Evolutionary conservation across 257 asterid genomes (phyloP), one percentile per base, ranked within the genome.

Genomic region (Datura wrightii): DNA sequence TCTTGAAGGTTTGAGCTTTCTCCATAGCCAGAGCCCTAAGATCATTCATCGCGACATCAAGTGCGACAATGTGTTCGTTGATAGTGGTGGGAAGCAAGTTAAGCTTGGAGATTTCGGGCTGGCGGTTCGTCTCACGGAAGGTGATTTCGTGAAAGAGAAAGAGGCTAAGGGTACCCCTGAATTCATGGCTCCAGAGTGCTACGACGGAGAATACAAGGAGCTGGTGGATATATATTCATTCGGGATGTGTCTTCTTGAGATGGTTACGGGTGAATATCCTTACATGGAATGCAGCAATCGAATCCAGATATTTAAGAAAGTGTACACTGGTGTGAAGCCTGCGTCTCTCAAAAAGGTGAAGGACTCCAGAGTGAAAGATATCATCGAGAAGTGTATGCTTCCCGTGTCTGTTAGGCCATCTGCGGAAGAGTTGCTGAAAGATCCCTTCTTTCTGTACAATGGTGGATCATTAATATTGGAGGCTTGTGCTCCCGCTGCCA

Each of bases 191-290:
- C 89, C 92, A 0, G 94, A 90, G 86, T 65, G 79, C 44, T 86
- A 87, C 8, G 89, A 87, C 9, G 92, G 88, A 79, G 92, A 86
- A 78, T 86, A 91, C 39, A 58, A 87, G 5, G 91, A 91, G 54
- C 72, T 85, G 9, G 93, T 90, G 3, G 94, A 90, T 41, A 15
- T 90, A 1, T 91, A 89, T 79, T 84, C 94, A 9, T 90, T 90
- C 34, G 93, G 91, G 8, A 82, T 78, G 31, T 24, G 31, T 24
- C 79, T 91, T 87, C 55, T 91, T 87, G 94, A 90, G 81, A 6
- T 91, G 84, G 84, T 76, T 16, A 89, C 93, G 18, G 65, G 59
- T 10, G 91, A 90, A 37, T 85, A 44, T 53, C 93, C 93, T 3
- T 91, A 89, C 34, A 82, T 85, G 1, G 93, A 90, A 82, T 91